phyloP scores from a whole-genome alignment of 2,329 filamentous ascomycete species.

The Penicillium sp. region DNA sequence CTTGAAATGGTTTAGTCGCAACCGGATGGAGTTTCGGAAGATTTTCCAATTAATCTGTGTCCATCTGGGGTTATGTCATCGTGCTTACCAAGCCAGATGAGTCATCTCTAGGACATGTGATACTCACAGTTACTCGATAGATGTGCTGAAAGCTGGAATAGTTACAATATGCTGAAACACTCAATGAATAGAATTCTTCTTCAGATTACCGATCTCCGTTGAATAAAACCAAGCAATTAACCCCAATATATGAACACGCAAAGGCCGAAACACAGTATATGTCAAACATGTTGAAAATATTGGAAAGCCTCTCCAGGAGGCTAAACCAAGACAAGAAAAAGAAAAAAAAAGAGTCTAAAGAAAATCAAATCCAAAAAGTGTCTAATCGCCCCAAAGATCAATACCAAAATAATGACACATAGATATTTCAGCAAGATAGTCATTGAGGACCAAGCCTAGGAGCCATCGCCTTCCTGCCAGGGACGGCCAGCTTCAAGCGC shows the following conservation, averaged over 20 bases:
- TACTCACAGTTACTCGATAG: too few species aligned
- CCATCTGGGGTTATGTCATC: not conserved
- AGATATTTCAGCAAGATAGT: not conserved
- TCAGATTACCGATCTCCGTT: not conserved
- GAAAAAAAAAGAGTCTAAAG: not conserved
- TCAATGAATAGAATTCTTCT: not conserved
- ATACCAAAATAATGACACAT: not conserved
- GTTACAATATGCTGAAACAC: not conserved
- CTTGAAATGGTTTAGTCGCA: not conserved
- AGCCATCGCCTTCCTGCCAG: constrained; percentile 58
- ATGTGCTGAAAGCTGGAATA: not conserved
- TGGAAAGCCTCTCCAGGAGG: not conserved
- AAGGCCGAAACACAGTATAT: not conserved
- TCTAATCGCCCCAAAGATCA: not conserved
- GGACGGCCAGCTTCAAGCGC: constrained; percentile 54
- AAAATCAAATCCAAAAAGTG: not conserved
- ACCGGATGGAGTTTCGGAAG: not conserved
- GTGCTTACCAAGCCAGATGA: not conserved
- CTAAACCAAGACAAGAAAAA: not conserved
- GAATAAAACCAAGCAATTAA: not conserved
- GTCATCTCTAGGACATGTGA: not conserved
- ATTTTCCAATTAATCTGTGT: not conserved
- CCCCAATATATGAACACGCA: not conserved
- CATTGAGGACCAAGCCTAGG: constrained; percentile 34
- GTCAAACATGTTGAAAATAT: not conserved